Evolutionary conservation across 768 basidiomycete genomes (phyloP).

Genomic region (Suillus plorans): DNA sequence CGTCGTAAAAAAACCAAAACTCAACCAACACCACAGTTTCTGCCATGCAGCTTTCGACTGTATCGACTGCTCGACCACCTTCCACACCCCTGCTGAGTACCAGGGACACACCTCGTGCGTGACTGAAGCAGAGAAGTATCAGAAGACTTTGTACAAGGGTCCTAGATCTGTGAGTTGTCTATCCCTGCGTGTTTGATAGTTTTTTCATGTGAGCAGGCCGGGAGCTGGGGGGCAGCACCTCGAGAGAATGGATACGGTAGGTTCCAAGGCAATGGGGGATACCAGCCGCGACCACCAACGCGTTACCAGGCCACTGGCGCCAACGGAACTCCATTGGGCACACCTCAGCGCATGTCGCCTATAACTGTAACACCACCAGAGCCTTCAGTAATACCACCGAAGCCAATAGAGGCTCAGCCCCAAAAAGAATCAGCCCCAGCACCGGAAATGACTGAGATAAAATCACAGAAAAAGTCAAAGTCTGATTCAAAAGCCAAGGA

Average conservation of each 20-base stretch:
- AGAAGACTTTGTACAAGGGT: constrained; percentile 84
- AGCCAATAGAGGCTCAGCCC: not conserved
- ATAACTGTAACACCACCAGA: constrained; percentile 26
- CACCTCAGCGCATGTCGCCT: constrained; percentile 52
- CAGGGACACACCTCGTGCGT: constrained; percentile 84
- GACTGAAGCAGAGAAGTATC: constrained; percentile 91
- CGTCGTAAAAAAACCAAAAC: constrained; percentile 90
- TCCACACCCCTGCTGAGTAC: constrained; percentile 72
- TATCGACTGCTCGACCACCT: constrained; percentile 87
- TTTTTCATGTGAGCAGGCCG: constrained; percentile 16
- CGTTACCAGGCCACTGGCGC: constrained; percentile 50
- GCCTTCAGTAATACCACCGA: constrained; percentile 7
- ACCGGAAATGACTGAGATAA: not conserved
- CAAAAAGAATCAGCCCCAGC: not conserved
- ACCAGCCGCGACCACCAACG: constrained; percentile 24
- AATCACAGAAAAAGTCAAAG: constrained; percentile 4
- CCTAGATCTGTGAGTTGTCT: constrained; percentile 45
- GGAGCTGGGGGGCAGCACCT: constrained; percentile 23
- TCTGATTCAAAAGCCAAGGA: constrained; percentile 19
- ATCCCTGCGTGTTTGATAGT: not conserved
- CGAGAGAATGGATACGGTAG: constrained; percentile 36
- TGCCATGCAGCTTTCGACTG: constrained; percentile 76
- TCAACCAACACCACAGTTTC: constrained; percentile 69
- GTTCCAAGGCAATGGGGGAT: constrained; percentile 22
- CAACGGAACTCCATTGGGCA: constrained; percentile 72